Evolutionary conservation across 1,284 basidiomycete species (phyloP).

Genomic region (Takashimella koratensis): DNA sequence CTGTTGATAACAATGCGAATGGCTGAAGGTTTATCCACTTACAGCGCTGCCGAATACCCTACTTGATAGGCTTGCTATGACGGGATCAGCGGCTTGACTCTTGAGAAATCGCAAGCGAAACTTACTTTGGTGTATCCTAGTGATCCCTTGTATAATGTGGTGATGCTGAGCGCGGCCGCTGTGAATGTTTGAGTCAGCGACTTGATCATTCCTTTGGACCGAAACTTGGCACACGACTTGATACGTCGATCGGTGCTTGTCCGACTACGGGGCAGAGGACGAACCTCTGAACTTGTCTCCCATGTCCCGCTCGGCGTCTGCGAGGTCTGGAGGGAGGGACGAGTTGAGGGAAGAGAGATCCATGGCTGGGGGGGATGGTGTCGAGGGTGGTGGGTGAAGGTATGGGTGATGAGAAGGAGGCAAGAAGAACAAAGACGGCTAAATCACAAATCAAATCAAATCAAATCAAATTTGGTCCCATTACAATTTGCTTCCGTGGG

Average conservation of each 20-base stretch:
- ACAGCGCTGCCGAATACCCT: conserved; percentile 48
- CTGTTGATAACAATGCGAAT: neutral
- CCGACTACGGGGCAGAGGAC: conserved; percentile 7
- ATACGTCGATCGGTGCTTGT: neutral
- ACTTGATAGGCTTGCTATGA: conserved; percentile 49
- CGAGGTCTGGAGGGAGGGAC: conserved; percentile 44
- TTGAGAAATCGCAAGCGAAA: neutral
- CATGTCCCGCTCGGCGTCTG: conserved; percentile 49
- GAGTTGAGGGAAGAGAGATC: conserved; percentile 46
- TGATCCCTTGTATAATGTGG: conserved; percentile 48
- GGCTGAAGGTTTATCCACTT: conserved; percentile 22
- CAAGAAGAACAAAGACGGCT: neutral
- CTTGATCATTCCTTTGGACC: no score
- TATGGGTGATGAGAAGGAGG: neutral
- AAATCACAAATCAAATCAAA: no score
- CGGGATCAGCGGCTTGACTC: neutral
- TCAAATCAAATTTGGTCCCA: no score
- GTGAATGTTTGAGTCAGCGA: conserved; percentile 13
- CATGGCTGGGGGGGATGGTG: no score
- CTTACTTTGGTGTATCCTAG: conserved; percentile 48
- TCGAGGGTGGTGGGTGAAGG: neutral
- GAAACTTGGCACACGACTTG: no score
- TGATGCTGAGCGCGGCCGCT: conserved; percentile 50
- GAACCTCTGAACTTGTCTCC: conserved; percentile 51
- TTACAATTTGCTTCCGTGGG: no score